phyloP scores from a whole-genome alignment of 768 basidiomycete species.

The Suillus weaverae region DNA sequence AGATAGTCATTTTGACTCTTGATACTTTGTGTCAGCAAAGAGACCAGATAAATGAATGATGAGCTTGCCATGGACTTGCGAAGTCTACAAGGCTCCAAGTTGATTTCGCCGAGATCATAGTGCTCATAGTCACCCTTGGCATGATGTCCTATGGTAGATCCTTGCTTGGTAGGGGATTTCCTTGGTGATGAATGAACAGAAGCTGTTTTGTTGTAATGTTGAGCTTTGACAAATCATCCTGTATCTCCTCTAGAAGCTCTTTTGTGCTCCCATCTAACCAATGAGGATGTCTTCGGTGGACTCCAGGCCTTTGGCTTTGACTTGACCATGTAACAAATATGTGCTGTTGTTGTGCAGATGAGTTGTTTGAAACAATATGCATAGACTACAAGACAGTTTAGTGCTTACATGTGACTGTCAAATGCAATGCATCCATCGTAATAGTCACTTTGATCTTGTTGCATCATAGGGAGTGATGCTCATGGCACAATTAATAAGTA shows the following conservation, averaged over 20 bases:
- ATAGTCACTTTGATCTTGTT: no score
- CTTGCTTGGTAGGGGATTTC: not conserved
- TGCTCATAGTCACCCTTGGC: not conserved
- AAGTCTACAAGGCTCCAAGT: not conserved
- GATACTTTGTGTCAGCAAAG: not conserved
- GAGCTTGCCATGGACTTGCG: not conserved
- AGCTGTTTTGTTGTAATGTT: not conserved
- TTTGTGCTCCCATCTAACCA: not conserved
- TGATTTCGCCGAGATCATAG: not conserved
- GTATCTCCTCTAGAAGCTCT: not conserved
- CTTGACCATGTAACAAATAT: not conserved
- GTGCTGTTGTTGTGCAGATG: not conserved
- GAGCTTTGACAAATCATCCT: not conserved
- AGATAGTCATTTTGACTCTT: conserved; percentile 10
- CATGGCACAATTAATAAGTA: no score
- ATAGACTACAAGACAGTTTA: no score
- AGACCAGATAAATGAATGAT: not conserved
- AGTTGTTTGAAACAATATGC: not conserved
- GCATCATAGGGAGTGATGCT: no score
- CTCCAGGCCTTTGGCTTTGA: not conserved
- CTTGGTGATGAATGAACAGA: not conserved
- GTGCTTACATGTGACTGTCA: no score
- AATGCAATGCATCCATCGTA: no score
- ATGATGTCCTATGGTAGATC: not conserved
- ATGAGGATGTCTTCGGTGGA: not conserved